Evolutionary conservation across 345 rosid genomes (phyloP), one percentile per base, ranked within the genome.

Genomic region (Eucalyptus lansdowneana): DNA sequence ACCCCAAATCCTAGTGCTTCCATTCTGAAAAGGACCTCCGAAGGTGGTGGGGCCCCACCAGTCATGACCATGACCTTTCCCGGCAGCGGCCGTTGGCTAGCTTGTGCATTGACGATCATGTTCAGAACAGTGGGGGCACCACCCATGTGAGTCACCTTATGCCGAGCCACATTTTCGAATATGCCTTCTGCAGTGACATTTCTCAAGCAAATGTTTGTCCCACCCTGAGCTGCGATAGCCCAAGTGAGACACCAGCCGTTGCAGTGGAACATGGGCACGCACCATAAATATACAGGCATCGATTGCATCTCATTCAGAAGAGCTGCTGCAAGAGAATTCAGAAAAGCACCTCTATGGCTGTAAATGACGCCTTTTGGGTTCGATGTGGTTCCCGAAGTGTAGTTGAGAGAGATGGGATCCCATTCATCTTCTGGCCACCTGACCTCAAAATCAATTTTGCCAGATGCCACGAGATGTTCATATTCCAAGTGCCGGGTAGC

Each of bases 11-110:
- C 99, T 47, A 96, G 58, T 89, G 94, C 95, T 76, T 93, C 97
- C 96, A 94, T 94, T 87, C 90, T 92, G 93, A 83, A 92, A 86
- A 96, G 91, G 44, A 96, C 95, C 58, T 91, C 94, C 1, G 99
- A 85, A 3, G 98, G 96, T 10, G 98, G 99, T 3, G 98, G 91
- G 34, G 99, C 96, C 76, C 95, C 99, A 4, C 96, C 99, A 1
- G 94, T 95, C 86, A 95, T 90, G 51, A 95, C 91, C 4, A 91
- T 91, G 45, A 96, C 97, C 88, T 92, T 94, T n/a, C 95, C 90
- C 0, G 91, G 94, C 87, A 93, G 94, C 16, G 91, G 94, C 86
- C 34, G 93, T 85, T 89, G 93, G 15, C 91, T 88, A 7, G 92
- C 90, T 14, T 90, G 89, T 1, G 98, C 95, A 87, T 96, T 94